phyloP scores from a whole-genome alignment of 768 basidiomycete genomes.

The Hygrophoropsis aurantiaca region DNA sequence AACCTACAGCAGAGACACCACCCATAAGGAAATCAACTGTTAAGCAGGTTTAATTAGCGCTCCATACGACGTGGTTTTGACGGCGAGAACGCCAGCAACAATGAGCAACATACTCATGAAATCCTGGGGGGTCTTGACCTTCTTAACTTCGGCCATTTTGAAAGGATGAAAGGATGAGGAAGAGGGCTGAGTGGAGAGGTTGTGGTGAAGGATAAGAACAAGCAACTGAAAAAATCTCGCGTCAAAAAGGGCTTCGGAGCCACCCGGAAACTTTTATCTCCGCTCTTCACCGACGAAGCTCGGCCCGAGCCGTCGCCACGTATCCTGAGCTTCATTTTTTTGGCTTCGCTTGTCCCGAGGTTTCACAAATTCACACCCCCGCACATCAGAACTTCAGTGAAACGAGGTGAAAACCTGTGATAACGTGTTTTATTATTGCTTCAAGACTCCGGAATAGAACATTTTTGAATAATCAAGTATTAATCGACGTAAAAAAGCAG shows the following conservation, averaged over 20 bases:
- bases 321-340: not conserved
- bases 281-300: constrained; percentile 23
- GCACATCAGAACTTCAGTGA: no score
- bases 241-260: constrained; percentile 34
- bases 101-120: constrained; percentile 63
- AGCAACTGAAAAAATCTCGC: constrained; percentile 48
- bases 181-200: constrained; percentile 50
- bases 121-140: constrained; percentile 87
- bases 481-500: no score
- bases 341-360: no score
- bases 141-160: constrained; percentile 85
- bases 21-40: constrained; percentile 95
- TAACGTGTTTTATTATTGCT: no score
- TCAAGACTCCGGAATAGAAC: no score
- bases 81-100: not conserved
- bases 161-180: constrained; percentile 32
- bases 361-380: no score
- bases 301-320: constrained; percentile 4
- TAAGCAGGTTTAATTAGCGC: constrained; percentile 32
- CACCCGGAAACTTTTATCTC: constrained; percentile 30
- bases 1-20: constrained; percentile 85
- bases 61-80: constrained; percentile 10
- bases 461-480: no score
- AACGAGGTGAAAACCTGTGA: no score
- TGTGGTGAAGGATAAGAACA: constrained; percentile 50